These are phyloP conservation scores for Aquilaria yunnanensis DNA, from an alignment of 345 rosid genomes.

Conservation along the genomic window DNA sequence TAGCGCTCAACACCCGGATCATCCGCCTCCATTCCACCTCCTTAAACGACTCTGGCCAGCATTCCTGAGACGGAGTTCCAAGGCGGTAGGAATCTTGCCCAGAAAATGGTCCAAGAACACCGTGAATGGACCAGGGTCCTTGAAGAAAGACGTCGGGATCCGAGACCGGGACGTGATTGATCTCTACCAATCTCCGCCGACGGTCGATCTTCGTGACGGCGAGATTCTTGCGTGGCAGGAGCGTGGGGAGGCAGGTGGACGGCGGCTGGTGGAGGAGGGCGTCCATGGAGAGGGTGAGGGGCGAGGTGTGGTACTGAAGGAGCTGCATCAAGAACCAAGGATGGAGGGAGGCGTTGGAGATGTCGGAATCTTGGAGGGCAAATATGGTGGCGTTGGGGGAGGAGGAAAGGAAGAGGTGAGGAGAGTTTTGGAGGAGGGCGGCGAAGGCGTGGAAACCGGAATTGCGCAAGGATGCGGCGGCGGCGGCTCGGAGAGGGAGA, in stretches of 20 bases:
- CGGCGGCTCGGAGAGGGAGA: conserved; percentile 36
- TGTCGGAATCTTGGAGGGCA: conserved; percentile 58
- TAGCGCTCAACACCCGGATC: conserved; percentile 53
- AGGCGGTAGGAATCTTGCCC: conserved; percentile 18
- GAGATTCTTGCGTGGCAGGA: conserved; percentile 40
- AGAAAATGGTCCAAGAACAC: conserved; percentile 56
- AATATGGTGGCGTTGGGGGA: conserved; percentile 63
- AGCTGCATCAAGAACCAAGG: conserved; percentile 53
- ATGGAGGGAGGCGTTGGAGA: conserved; percentile 38
- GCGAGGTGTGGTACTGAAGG: conserved; percentile 63
- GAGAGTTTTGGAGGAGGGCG: conserved; percentile 49
- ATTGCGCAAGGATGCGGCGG: conserved; percentile 46
- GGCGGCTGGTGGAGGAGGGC: conserved; percentile 40
- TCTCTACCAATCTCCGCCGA: conserved; percentile 31
- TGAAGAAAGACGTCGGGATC: conserved; percentile 70
- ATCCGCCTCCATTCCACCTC: conserved; percentile 48
- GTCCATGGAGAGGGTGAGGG: conserved; percentile 40
- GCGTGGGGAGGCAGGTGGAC: conserved; percentile 57
- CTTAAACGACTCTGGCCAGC: neutral
- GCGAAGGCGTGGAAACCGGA: conserved; percentile 63
- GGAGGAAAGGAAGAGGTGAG: conserved; percentile 48
- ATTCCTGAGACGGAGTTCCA: conserved; percentile 13
- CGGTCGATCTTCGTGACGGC: conserved; percentile 35
- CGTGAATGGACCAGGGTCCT: conserved; percentile 55
- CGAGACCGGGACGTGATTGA: conserved; percentile 49